These are phyloP conservation scores for Lipomyces orientalis DNA, from an alignment of 805 yeast species.

Conservation along the genomic window DNA sequence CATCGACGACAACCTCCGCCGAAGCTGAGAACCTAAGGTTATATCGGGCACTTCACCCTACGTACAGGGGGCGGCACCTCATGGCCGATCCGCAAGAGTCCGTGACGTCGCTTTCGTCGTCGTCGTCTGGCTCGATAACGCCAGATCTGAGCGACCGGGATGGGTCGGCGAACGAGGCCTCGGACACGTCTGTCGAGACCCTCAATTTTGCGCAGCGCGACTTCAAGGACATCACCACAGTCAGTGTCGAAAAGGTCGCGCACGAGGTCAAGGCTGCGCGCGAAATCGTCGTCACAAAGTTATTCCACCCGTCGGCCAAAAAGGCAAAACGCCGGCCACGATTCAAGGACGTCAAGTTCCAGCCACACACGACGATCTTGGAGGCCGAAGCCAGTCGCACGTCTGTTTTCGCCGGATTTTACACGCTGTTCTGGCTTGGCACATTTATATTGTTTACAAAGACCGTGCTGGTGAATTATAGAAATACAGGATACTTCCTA, in stretches of 20 bases:
- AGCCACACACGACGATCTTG: constrained; percentile 54
- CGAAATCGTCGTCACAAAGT: background rate
- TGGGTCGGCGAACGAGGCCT: background rate
- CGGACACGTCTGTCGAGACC: background rate
- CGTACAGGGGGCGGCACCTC: background rate
- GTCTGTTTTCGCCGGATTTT: constrained; percentile 72
- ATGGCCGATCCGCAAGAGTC: background rate
- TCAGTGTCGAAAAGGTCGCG: background rate
- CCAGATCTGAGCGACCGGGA: constrained; percentile 1
- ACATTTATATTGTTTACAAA: constrained; percentile 61
- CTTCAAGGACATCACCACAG: background rate
- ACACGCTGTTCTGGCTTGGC: constrained; percentile 77
- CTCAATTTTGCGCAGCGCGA: background rate
- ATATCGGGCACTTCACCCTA: constrained; percentile 9
- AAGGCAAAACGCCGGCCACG: constrained; percentile 50
- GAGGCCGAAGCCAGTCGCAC: constrained; percentile 55
- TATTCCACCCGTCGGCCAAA: background rate
- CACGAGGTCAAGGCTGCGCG: background rate
- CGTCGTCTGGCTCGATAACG: constrained; percentile 3
- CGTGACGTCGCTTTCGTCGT: background rate
- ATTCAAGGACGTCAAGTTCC: constrained; percentile 61
- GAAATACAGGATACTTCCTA: constrained; percentile 52
- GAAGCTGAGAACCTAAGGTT: constrained; percentile 22
- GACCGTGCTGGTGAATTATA: constrained; percentile 59
- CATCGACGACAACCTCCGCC: background rate